Base-by-base conservation (phyloP, 2,329 filamentous ascomycete genomes). In the Diplodia scrobiculata region DNA sequence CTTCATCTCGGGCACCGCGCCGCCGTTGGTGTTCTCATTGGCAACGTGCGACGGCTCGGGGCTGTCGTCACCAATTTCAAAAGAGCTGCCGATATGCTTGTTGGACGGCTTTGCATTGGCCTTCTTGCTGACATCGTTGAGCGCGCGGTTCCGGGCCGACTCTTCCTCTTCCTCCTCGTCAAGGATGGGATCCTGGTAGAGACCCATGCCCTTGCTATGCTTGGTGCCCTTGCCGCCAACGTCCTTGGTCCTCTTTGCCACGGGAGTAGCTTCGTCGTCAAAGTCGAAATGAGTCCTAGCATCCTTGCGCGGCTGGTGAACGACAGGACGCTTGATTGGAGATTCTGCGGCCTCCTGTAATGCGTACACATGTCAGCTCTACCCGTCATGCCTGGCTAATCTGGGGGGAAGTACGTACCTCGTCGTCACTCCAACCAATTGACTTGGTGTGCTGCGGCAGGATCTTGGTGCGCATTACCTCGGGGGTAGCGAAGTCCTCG, bases 221-320 rank as follows among this genome's bases (percentile, higher is more conserved):
- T 79, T 83, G 62, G 82, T 82, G 47, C 79, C 78, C 70, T 81
- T 80, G 45, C 75, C 73, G 27, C 77, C 63, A n/a, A 68, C 63
- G 5, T 72, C 68, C 53, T 76, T 72, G 63, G 72, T 72, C 51
- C 80, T 79, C 65, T 84, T 81, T 7, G 80, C 83, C 17, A 82
- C 79, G 59, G 86, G 85, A 38, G 84, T 84, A 58, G 86, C 87
- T 66, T 93, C 88, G 74, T 98, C 93, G 64, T 86, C 82, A 72
- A 97, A 85, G 68, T 95, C 88, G 74, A 97, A 97, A 77, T 98
- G 92, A 1, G 87, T 80, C 74, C 93, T 88, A 19, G 90, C 89
- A 72, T 96, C 91, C 50, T 88, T 91, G 67, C 94, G 91, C 45
- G 90, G 84, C 75, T 90, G 90, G 72, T 84, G 80, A 45, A 86